phyloP scores from a whole-genome alignment of 306 rosid species.

The Vicia villosa region DNA sequence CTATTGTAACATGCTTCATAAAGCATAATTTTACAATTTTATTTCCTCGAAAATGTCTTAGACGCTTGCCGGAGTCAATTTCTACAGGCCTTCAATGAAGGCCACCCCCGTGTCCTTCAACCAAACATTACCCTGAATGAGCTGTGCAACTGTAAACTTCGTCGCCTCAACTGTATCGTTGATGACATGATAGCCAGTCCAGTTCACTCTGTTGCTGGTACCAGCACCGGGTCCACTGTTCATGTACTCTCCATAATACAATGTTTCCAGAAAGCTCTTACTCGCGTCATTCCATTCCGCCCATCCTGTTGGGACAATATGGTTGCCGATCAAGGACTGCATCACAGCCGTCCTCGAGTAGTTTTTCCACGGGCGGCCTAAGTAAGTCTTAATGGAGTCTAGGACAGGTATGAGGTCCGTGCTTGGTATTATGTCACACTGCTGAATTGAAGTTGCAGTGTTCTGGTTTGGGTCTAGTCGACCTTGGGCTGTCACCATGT shows the following conservation, averaged over 20 bases:
- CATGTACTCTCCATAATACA: constrained; percentile 66
- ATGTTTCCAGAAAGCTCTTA: constrained; percentile 43
- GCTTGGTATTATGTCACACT: constrained; percentile 52
- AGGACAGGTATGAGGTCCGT: constrained; percentile 51
- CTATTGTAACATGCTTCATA: not conserved
- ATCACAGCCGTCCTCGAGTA: constrained; percentile 61
- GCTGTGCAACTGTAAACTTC: constrained; percentile 54
- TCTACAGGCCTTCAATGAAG: constrained; percentile 52
- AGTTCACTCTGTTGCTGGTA: constrained; percentile 52
- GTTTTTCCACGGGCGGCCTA: constrained; percentile 60
- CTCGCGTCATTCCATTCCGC: constrained; percentile 35
- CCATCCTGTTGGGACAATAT: constrained; percentile 68
- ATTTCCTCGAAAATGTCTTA: not conserved
- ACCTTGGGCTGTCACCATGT: too few species aligned
- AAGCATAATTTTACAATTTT: not conserved
- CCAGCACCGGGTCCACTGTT: constrained; percentile 68
- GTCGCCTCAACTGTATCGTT: constrained; percentile 44
- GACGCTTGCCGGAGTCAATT: not conserved
- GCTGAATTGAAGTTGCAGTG: too few species aligned
- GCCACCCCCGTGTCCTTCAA: constrained; percentile 46
- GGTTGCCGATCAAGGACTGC: constrained; percentile 52
- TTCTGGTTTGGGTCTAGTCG: too few species aligned
- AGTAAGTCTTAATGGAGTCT: not conserved
- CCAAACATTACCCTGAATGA: not conserved
- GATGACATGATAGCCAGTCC: constrained; percentile 58